A percentile compares a stretch with the other conserved stretches of the same genome.
These are phyloP conservation scores for Quercus agrifolia DNA, from an alignment of 306 rosid genomes.

Conservation along the genomic window DNA sequence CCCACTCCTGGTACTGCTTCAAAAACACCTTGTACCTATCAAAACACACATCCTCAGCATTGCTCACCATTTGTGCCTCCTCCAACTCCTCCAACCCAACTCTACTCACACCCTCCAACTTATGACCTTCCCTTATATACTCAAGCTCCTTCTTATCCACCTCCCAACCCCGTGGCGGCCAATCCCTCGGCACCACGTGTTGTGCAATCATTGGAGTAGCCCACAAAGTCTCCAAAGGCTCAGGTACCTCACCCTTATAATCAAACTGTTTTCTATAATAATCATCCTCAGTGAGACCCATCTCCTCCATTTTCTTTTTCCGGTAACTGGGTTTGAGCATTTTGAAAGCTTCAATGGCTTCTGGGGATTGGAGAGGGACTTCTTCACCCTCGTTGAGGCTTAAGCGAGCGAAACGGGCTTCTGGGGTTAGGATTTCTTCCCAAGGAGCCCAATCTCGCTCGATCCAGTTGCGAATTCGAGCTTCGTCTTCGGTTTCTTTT, in stretches of 20 bases:
- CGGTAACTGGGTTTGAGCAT: constrained; percentile 76
- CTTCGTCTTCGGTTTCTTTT: constrained; percentile 87
- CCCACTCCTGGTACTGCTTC: constrained; percentile 91
- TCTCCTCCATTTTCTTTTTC: constrained; percentile 64
- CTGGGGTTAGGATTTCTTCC: constrained; percentile 90
- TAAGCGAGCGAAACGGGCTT: constrained; percentile 80
- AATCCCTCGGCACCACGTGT: constrained; percentile 80
- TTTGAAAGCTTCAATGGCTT: constrained; percentile 88
- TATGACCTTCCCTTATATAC: constrained; percentile 78
- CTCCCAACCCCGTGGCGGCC: constrained; percentile 97
- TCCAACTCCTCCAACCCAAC: constrained; percentile 57
- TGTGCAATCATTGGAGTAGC: constrained; percentile 54
- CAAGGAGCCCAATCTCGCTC: constrained; percentile 99
- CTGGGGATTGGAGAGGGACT: constrained; percentile 74
- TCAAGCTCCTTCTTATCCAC: constrained; percentile 79
- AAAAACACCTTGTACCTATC: constrained; percentile 86
- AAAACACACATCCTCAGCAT: constrained; percentile 54
- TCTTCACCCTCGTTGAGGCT: constrained; percentile 93
- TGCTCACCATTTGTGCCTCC: constrained; percentile 32
- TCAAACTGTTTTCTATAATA: constrained; percentile 61
- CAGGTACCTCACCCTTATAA: constrained; percentile 73
- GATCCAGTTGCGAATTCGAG: constrained; percentile 78
- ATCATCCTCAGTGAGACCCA: constrained; percentile 90
- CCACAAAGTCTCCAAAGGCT: constrained; percentile 67
- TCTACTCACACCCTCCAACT: constrained; percentile 61